These are phyloP conservation scores for Hypoxylon trugodes DNA, from an alignment of 495 filamentous ascomycete species.

Conservation along the genomic window DNA sequence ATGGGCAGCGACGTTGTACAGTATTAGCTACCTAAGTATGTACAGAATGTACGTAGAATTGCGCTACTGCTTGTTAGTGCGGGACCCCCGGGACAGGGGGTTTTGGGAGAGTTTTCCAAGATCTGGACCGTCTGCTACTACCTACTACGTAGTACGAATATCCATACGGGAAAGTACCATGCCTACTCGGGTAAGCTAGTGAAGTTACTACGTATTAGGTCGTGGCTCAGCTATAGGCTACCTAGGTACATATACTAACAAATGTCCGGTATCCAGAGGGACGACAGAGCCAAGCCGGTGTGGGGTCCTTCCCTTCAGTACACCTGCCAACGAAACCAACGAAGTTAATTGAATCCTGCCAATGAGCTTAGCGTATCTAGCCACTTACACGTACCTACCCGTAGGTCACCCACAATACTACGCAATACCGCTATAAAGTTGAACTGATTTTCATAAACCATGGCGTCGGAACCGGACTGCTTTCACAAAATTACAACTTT, in stretches of 20 bases:
- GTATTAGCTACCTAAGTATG: neutral
- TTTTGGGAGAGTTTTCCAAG: neutral
- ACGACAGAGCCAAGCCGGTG: neutral
- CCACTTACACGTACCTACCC: too few species aligned
- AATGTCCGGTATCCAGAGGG: constrained; percentile 1
- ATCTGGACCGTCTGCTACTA: constrained; percentile 9
- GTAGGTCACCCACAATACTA: too few species aligned
- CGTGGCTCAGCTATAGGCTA: neutral
- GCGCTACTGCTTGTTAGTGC: constrained; percentile 2
- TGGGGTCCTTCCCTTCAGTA: neutral
- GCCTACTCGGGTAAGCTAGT: neutral
- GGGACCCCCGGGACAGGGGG: neutral
- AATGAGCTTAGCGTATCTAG: neutral
- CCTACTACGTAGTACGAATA: neutral
- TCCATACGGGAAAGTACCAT: neutral
- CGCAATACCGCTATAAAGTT: too few species aligned
- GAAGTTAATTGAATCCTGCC: neutral
- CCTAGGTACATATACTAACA: neutral
- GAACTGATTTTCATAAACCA: too few species aligned
- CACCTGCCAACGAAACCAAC: neutral
- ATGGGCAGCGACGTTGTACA: neutral
- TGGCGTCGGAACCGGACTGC: too few species aligned
- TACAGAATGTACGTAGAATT: constrained; percentile 2
- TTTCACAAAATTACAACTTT: too few species aligned
- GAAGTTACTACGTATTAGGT: constrained; percentile 5